phyloP scores from a whole-genome alignment of 768 basidiomycete species.

The Mycena haematopus region DNA sequence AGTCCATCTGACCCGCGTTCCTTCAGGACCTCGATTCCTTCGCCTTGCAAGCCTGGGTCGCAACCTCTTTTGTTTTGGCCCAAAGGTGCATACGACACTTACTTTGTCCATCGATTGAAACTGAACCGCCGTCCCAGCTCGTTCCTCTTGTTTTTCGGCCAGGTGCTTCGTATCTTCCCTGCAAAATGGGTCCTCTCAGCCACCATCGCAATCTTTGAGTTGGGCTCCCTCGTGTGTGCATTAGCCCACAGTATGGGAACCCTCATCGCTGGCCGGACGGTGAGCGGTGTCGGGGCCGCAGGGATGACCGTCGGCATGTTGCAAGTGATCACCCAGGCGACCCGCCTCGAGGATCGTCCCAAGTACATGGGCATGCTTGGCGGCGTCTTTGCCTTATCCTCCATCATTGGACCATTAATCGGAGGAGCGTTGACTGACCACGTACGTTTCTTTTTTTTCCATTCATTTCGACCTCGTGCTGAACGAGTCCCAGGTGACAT shows the following conservation, averaged over 20 bases:
- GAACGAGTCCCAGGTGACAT: neutral
- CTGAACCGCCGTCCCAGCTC: neutral
- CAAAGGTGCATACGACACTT: neutral
- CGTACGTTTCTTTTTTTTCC: conserved; percentile 1
- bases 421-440: conserved; percentile 37
- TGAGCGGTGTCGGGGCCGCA: conserved; percentile 14
- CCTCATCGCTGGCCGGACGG: conserved; percentile 21
- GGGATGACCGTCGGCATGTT: conserved; percentile 37
- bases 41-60: conserved; percentile 12
- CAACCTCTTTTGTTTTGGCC: conserved; percentile 7
- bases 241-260: conserved; percentile 21
- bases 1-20: neutral
- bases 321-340: conserved; percentile 37
- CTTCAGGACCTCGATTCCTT: conserved; percentile 11
- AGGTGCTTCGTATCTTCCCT: conserved; percentile 19
- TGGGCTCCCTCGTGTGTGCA: conserved; percentile 40
- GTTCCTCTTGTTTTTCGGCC: conserved; percentile 22
- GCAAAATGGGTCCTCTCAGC: conserved; percentile 18
- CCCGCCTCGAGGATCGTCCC: conserved; percentile 44
- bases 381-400: conserved; percentile 8
- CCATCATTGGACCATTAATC: conserved; percentile 36
- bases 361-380: conserved; percentile 37
- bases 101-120: neutral
- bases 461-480: neutral
- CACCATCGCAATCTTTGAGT: conserved; percentile 16